Conservation (phyloP, 495 filamentous ascomycete species). For the Lichina pygmaea region DNA sequence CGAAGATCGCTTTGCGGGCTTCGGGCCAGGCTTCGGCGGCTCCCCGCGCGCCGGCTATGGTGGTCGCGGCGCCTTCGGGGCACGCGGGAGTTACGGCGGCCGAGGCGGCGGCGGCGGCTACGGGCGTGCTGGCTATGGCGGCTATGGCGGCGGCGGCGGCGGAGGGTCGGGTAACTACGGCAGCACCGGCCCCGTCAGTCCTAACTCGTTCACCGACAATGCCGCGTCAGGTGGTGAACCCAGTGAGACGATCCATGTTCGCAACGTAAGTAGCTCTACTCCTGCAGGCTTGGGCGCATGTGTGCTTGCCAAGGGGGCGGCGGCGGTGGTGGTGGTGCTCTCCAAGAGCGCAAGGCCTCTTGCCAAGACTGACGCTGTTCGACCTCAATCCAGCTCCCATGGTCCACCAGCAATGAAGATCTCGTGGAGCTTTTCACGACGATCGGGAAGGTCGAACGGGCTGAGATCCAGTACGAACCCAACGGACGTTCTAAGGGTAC, state of each 20-base stretch:
- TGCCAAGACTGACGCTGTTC: slow-evolving; percentile 1
- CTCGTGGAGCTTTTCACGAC: slow-evolving; percentile 88
- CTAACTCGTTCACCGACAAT: slow-evolving; percentile 88
- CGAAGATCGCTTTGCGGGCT: slow-evolving; percentile 76
- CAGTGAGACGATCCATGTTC: slow-evolving; percentile 69
- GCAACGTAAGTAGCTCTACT: slow-evolving; percentile 47
- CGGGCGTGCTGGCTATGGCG: slow-evolving; percentile 20
- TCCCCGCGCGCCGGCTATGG: slow-evolving; percentile 15
- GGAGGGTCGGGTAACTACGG: slow-evolving; percentile 20
- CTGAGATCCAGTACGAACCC: slow-evolving; percentile 94
- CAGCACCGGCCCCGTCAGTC: slow-evolving; percentile 20
- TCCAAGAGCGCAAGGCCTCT: not conserved
- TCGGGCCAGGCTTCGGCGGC: slow-evolving; percentile 22
- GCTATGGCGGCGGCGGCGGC: slow-evolving; percentile 16
- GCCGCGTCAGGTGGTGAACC: slow-evolving; percentile 72
- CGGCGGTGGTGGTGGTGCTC: slow-evolving; percentile 8
- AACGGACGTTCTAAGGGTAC: slow-evolving; percentile 88
- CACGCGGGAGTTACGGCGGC: slow-evolving; percentile 22
- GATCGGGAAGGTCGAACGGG: slow-evolving; percentile 90
- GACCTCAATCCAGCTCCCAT: slow-evolving; percentile 42
- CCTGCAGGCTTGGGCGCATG: not conserved
- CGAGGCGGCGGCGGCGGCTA: slow-evolving; percentile 24
- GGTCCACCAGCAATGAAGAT: slow-evolving; percentile 97
- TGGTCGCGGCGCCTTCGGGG: slow-evolving; percentile 25
- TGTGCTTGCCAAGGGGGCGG: too few species aligned